phyloP scores from a whole-genome alignment of 2,329 filamentous ascomycete genomes.

The Fusarium piperis region DNA sequence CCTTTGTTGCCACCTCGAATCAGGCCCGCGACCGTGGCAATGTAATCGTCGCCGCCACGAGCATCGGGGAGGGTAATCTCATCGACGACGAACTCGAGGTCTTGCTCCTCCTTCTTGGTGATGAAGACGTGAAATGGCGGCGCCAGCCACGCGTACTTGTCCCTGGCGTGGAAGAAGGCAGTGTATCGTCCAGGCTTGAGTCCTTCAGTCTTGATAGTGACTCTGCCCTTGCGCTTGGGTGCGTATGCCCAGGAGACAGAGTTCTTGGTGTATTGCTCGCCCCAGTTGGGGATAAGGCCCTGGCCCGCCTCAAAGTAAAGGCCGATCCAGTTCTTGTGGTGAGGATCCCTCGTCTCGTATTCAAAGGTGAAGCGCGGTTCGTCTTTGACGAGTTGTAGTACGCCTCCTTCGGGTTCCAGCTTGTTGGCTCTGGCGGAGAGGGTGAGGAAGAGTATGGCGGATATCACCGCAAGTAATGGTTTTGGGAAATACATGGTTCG shows the following conservation, averaged over 20 bases:
- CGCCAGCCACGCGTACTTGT: constrained; percentile 48
- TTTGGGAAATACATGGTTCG: background rate
- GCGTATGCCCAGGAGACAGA: constrained; percentile 48
- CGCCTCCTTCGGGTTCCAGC: background rate
- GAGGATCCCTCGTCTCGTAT: constrained; percentile 42
- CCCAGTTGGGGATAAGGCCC: constrained; percentile 43
- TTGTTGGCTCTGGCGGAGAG: background rate
- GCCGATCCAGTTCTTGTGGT: constrained; percentile 51
- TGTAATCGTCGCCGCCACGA: constrained; percentile 44
- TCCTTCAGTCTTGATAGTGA: constrained; percentile 33
- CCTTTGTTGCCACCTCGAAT: constrained; percentile 35
- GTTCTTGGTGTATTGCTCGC: constrained; percentile 17
- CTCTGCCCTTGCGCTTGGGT: constrained; percentile 35
- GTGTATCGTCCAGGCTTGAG: constrained; percentile 44
- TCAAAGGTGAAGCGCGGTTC: constrained; percentile 41
- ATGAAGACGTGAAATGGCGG: constrained; percentile 44
- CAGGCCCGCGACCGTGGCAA: constrained; percentile 44
- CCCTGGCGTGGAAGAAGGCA: constrained; percentile 47
- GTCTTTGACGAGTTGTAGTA: background rate
- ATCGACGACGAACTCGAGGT: constrained; percentile 41
- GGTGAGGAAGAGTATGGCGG: background rate
- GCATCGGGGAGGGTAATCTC: constrained; percentile 47
- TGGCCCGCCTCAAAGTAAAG: constrained; percentile 44
- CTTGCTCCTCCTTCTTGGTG: constrained; percentile 2
- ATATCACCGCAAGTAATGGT: background rate